Percentiles rank a stretch among this genome's conserved stretches.
phyloP scores from a whole-genome alignment of 208 protist species.

The Novymonas esmeraldas region DNA sequence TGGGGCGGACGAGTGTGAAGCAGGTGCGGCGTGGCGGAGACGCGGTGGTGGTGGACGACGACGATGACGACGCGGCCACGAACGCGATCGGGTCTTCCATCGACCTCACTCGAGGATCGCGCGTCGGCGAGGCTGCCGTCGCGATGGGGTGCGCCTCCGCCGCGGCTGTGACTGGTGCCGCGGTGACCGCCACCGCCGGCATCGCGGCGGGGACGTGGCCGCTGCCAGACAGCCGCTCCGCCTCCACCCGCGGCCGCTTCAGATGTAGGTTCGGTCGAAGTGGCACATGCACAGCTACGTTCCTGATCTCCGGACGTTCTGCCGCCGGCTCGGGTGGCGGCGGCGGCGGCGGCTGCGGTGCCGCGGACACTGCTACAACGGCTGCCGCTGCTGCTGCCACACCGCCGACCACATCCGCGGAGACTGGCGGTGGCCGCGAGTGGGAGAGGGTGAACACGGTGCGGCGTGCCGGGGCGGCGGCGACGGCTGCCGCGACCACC shows the following conservation, averaged over 20 bases:
- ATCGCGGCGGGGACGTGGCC: neutral
- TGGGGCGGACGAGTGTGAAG: conserved; percentile 22
- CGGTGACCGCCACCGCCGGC: neutral
- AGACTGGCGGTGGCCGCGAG: too few relatives aligned
- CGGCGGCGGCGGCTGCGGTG: too few relatives aligned
- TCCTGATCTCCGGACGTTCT: neutral
- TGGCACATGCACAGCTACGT: conserved; percentile 16
- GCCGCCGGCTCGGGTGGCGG: neutral
- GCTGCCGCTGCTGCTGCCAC: neutral
- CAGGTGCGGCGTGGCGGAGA: conserved; percentile 18
- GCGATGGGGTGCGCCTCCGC: neutral
- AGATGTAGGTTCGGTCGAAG: conserved; percentile 24
- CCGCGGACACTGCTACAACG: too few relatives aligned
- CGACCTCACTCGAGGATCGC: too few relatives aligned
- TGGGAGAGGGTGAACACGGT: conserved; percentile 39
- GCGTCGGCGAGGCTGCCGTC: neutral
- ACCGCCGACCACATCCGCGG: too few relatives aligned
- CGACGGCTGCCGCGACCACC: neutral
- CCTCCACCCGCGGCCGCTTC: conserved; percentile 23
- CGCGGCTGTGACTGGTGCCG: too few relatives aligned
- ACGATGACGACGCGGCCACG: neutral
- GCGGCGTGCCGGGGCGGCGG: conserved; percentile 15
- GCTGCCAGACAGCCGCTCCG: neutral
- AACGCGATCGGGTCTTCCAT: conserved; percentile 1
- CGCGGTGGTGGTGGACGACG: neutral